Evolutionary conservation across 306 rosid species (phyloP), one percentile per base, ranked within the genome.

Genomic region (Morella rubra): DNA sequence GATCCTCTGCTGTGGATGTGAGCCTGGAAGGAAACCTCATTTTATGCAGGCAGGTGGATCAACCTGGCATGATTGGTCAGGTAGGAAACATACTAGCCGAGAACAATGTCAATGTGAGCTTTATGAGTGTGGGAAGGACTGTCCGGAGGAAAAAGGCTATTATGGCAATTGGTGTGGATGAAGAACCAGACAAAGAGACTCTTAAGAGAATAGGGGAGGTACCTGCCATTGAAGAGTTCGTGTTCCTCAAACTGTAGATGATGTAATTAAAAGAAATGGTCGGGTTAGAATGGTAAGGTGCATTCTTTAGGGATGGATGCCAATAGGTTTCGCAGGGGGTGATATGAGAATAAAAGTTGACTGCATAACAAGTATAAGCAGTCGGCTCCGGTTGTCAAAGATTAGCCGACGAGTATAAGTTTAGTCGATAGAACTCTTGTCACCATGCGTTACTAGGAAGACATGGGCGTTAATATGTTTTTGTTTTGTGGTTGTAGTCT

Each of bases 131-230:
- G 24, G 98, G 96, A 70, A 89, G 97, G 80, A 94, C 89, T 10
- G 74, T 75, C 1, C 81, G 81, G 62, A 80, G 89, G 67, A 88
- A 75, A 73, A 87, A 77, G 77, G 98, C 97, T 1, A 80, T 94
- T 37, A 92, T 92, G 97, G 97, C 98, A 0, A 94, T 92, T 78
- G 96, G 98, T 37, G 95, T 94, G 3, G 98, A 94, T 76, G 97
- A 94, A 76, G 91, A 89, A 66, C 98, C 98, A 10, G 79, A 59
- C 15, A 83, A 80, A 65, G 92, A 77, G 7, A 79, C 90, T 22
- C 87, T 91, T 9, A 58, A 19, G n/a, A 83, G 87, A 40, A 90
- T 94, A 15, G 98, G 98, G 55, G 78, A 79, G 22, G 95, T 92
- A 3, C 66, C 95, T 52, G 87, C 93, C 3, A 54, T 94, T 41